Conservation (phyloP, 228 moss, liverwort and hornwort genomes). For the Sphagnum fallax region DNA sequence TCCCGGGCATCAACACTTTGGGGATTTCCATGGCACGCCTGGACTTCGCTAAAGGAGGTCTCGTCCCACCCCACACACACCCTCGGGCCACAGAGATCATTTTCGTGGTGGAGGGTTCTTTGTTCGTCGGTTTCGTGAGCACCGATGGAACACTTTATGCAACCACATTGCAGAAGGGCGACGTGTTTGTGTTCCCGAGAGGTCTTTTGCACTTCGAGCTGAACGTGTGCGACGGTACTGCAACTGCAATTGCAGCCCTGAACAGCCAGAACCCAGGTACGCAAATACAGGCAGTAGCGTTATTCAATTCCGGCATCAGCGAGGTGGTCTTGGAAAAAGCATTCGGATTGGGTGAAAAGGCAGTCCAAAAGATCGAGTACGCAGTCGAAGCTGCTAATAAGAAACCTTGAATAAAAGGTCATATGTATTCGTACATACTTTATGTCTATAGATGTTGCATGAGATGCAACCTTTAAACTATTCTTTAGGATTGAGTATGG, state of each 20-base stretch:
- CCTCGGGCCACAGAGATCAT: slow-evolving; percentile 19
- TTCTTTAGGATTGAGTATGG: too few species aligned
- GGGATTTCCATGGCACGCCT: background rate
- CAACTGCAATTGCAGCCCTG: background rate
- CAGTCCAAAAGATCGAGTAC: too few species aligned
- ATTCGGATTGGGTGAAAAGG: too few species aligned
- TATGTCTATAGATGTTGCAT: too few species aligned
- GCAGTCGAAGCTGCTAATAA: too few species aligned
- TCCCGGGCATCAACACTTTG: slow-evolving; percentile 7
- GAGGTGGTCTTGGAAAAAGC: too few species aligned
- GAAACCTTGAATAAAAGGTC: too few species aligned
- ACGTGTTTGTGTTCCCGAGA: slow-evolving; percentile 20
- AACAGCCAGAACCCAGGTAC: slow-evolving; percentile 1
- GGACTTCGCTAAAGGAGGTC: background rate
- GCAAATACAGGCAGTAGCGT: too few species aligned
- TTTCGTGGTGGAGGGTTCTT: slow-evolving; percentile 8
- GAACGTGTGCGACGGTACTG: background rate
- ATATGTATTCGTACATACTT: too few species aligned
- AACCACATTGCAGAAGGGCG: slow-evolving; percentile 3
- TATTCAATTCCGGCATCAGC: too few species aligned
- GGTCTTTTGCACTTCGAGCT: slow-evolving; percentile 21
- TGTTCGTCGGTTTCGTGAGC: slow-evolving; percentile 22
- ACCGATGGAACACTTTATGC: slow-evolving; percentile 8
- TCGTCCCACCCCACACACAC: slow-evolving; percentile 15
- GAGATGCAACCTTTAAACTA: too few species aligned